Base-by-base conservation (phyloP, 2,329 filamentous ascomycete genomes). In the Pseudogymnoascus sp. region DNA sequence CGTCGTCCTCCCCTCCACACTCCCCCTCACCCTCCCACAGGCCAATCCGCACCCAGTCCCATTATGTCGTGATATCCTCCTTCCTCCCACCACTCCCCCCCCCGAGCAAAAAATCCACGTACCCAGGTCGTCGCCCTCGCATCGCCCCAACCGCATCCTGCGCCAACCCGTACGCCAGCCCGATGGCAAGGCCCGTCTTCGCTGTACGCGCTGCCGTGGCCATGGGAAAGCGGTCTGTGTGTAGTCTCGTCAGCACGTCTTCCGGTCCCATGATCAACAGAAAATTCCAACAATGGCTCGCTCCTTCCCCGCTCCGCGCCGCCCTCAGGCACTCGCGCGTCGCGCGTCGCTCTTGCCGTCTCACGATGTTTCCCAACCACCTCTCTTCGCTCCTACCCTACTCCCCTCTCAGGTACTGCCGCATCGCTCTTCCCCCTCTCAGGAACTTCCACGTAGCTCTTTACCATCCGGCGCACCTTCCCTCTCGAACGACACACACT, bases 151-250 rank as follows among this genome's bases (percentile, higher is more conserved):
- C 74, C 10, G 81, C 77, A 77, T 97, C 93, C 76, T 97, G 93
- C 64, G 88, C 74, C 38, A 93, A 78, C 23, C 93, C 93, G 76
- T 91, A 97, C 7, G 79, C 83, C 37, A 96, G 72, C 19, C 93
- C 93, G 67, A 92, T 87, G 68, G 89, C 79, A 53, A 97, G 78
- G 1, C 92, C 93, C 69, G 89, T 84, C 72, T 87, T 90, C 60
- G 92, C 91, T 46, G 91, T 95, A 66, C 88, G 83, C 17, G 88
- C 88, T 42, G 88, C 86, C 60, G 88, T 89, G 64, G 88, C 86
- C 31, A 93, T 77, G 35, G 92, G 90, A 70, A 97, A 90, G 44
- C 87, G 83, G 79, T 93, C 90, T 93, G 73, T 59, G 40, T 59
- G 17, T n/a, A n/a, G 65, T 62, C 23, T 65, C 62, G 53, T 19